A percentile compares a stretch with the other conserved stretches of the same genome.
Evolutionary conservation across 345 rosid genomes (phyloP).

Genomic region (Eucalyptus regnans): DNA sequence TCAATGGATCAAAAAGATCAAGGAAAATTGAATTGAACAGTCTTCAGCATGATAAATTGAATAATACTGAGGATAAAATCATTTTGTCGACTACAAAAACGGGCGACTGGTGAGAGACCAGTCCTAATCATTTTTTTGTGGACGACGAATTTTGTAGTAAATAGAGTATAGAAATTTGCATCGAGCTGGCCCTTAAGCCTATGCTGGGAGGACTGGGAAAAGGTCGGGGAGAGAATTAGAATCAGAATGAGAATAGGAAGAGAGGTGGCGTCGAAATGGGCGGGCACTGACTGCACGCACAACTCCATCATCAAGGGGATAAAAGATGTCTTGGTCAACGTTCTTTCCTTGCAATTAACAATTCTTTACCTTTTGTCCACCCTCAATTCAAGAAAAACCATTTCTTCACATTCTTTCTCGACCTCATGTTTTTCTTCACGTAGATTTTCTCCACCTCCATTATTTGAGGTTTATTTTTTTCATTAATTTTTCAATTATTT

Average conservation of each 20-base stretch:
- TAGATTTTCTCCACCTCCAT: neutral
- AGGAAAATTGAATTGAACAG: neutral
- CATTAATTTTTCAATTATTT: neutral
- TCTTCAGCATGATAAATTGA: too few species aligned
- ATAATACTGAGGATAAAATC: neutral
- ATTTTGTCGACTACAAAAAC: accelerated
- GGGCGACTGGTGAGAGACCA: accelerated
- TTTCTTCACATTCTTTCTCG: neutral
- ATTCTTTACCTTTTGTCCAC: neutral
- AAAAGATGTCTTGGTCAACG: neutral
- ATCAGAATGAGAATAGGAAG: neutral
- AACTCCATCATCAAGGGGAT: neutral
- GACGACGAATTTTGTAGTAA: neutral
- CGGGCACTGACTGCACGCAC: neutral
- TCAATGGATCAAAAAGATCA: too few species aligned
- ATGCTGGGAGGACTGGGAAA: neutral
- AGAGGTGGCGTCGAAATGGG: neutral
- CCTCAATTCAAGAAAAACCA: neutral
- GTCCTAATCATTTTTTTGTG: too few species aligned
- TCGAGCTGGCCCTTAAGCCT: neutral
- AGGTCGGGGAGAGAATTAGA: neutral
- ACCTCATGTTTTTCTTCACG: neutral
- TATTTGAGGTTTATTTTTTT: neutral
- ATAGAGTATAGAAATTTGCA: neutral
- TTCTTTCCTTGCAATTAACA: neutral